Evolutionary conservation across 2,329 filamentous ascomycete species (phyloP), one percentile per base, ranked within the genome.

Genomic region (Trichoderma lentiforme): DNA sequence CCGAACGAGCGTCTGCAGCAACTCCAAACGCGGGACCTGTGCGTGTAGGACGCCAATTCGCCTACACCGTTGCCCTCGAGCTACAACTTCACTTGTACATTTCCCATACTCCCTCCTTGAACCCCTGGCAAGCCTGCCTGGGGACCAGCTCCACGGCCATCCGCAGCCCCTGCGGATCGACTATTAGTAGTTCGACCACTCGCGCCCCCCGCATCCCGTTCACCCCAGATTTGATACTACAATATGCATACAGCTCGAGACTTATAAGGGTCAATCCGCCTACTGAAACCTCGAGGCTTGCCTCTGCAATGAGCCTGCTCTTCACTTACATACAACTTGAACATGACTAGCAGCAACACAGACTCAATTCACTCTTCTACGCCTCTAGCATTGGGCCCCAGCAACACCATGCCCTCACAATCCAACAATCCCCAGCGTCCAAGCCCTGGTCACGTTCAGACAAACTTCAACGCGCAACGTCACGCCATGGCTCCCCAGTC

Each of bases 391-490:
- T 73, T 76, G 72, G 75, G 82, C 75, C 78, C 80, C 51, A 36
- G 58, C 24, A 71, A 47, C 60, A 64, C 43, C 60, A 85, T 86
- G 83, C 79, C 83, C 74, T 80, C 82, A 71, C 81, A 84, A 70
- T 78, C 82, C 53, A 75, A 79, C 63, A 81, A 82, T 71, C 75
- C 81, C 69, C 81, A 83, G 75, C 83, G 82, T 72, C 78, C 82
- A 71, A 83, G 85, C 78, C 85, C 85, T 62, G 81, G 81, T 75
- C 82, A 83, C 73, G 83, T 87, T 70, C 85, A 86, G 76, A 87
- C 86, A 70, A 82, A 80, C 74, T 79, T 86, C 63, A 77, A 80
- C 61, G 74, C 80, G 61, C 83, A 82, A 72, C 76, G 80, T 34
- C 80, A 83, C 73, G 77, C 78, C 63, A 82, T 82, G 36, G 77